These are phyloP conservation scores for Tolypocladium album DNA, from an alignment of 2,329 filamentous ascomycete genomes.

Conservation along the genomic window DNA sequence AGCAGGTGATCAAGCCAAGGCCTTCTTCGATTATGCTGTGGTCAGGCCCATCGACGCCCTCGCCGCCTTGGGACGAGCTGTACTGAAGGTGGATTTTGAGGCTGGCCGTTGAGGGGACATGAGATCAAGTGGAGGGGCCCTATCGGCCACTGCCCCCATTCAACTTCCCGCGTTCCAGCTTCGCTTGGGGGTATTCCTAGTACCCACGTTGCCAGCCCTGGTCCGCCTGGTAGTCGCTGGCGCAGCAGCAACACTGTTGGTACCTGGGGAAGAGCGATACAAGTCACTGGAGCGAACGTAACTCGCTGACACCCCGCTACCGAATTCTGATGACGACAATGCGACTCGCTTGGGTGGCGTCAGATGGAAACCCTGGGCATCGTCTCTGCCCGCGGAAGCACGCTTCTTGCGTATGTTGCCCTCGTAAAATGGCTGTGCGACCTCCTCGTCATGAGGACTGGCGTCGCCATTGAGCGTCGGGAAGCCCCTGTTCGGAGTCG, in stretches of 20 bases:
- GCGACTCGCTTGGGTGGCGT: constrained; percentile 13
- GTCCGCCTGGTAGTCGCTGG: constrained; percentile 1
- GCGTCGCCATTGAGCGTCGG: neutral
- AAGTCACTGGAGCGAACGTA: constrained; percentile 3
- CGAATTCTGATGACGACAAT: constrained; percentile 11
- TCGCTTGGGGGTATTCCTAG: neutral
- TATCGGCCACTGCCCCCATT: neutral
- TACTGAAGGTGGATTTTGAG: constrained; percentile 31
- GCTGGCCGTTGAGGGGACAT: neutral
- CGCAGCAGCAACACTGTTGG: neutral
- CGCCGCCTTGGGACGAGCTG: constrained; percentile 31
- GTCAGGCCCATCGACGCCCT: constrained; percentile 35
- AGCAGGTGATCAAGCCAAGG: constrained; percentile 23
- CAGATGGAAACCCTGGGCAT: constrained; percentile 4
- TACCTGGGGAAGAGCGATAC: constrained; percentile 9
- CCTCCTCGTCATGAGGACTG: neutral
- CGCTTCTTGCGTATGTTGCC: constrained; percentile 10
- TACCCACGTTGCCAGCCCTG: neutral
- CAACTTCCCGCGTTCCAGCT: constrained; percentile 4
- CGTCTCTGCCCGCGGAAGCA: constrained; percentile 6
- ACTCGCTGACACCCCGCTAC: constrained; percentile 3
- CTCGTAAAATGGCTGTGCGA: constrained; percentile 1
- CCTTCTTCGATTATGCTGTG: constrained; percentile 40
- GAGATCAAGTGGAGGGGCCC: neutral
- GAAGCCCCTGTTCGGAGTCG: constrained; percentile 1